Base-by-base conservation (phyloP, 371 early-diverging fungal species). In the Mortierella sp. region DNA sequence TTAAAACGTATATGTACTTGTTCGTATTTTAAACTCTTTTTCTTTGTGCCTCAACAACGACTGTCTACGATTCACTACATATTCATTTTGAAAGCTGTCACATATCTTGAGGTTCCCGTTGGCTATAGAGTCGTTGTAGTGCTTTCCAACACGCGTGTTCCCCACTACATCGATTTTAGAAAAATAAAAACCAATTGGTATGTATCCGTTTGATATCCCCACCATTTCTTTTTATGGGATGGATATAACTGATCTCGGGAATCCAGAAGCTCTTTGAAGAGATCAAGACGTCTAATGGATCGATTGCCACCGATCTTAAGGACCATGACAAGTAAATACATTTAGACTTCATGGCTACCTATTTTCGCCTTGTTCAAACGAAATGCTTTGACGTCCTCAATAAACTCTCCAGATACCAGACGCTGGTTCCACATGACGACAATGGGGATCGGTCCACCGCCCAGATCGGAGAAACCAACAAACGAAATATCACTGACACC, bases 271-370 rank as follows among this genome's bases (percentile, higher is more conserved):
- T 50, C 50, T 50, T 16, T 16, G 50, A n/a, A 16, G 50, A 50
- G 50, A 50, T 50, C 50, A 50, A 50, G 50, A n/a, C n/a, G n/a
- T 50, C 50, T 50, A 50, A 50, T 50, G 50, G 50, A 50, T 13
- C 50, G 16, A n/a, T 50, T 15, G 50, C 50, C 16, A 50, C 50
- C 16, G 50, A 50, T 21, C 50, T 50, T 16, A 50, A 50, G 16
- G 50, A 50, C 50, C 50, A 6, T 50, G 50, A 50, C 50, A 50
- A 50, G 16, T n/a, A 50, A 50, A 50, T 50, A 50, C 50, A 50
- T 50, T 15, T 50, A 21, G 50, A 50, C 16, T 19, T 50, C 50
- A 13, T 50, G 50, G 50, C 50, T n/a, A 50, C 50, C 16, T 50
- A 50, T 50, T 50, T 50, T 50, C 50, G 50, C 50, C 50, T 50